Percentiles rank a stretch among this genome's conserved stretches.
Conservation (phyloP, 257 asterid species). For the Datura wrightii region DNA sequence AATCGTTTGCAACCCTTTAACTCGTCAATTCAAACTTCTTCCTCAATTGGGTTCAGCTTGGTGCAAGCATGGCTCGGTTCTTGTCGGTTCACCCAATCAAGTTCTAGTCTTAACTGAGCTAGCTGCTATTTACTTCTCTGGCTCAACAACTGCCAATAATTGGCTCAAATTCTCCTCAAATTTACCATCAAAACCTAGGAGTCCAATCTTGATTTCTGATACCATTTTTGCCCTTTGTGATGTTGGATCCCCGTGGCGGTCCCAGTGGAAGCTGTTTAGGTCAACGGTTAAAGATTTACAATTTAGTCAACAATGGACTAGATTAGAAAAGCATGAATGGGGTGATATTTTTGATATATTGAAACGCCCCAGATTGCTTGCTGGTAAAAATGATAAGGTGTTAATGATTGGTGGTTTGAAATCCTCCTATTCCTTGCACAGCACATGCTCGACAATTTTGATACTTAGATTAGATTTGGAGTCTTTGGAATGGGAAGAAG, state of each 20-base stretch:
- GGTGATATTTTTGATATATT: constrained; percentile 87
- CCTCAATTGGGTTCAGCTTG: constrained; percentile 99
- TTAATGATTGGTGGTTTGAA: constrained; percentile 87
- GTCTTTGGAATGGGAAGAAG: constrained; percentile 94
- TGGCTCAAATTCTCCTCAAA: constrained; percentile 93
- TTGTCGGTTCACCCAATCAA: constrained; percentile 67
- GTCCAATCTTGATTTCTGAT: constrained; percentile 75
- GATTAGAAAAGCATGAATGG: constrained; percentile 85
- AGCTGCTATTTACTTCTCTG: constrained; percentile 74
- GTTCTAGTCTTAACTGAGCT: constrained; percentile 88
- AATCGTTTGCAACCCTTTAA: constrained; percentile 82
- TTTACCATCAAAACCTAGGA: constrained; percentile 89
- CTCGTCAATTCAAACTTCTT: constrained; percentile 60
- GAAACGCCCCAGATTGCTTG: constrained; percentile 80
- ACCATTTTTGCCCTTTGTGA: constrained; percentile 79
- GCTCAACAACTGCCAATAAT: constrained; percentile 36
- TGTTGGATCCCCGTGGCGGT: constrained; percentile 95
- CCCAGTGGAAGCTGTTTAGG: constrained; percentile 91
- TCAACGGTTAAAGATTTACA: constrained; percentile 54
- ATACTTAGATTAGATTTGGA: constrained; percentile 86
- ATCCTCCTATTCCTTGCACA: constrained; percentile 74
- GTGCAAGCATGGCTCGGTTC: constrained; percentile 94
- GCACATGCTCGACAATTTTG: constrained; percentile 81
- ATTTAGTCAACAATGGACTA: constrained; percentile 70
- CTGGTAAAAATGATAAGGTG: constrained; percentile 65